Base-by-base conservation (phyloP, 2,329 filamentous ascomycete species). In the Cyphellophora attinorum region DNA sequence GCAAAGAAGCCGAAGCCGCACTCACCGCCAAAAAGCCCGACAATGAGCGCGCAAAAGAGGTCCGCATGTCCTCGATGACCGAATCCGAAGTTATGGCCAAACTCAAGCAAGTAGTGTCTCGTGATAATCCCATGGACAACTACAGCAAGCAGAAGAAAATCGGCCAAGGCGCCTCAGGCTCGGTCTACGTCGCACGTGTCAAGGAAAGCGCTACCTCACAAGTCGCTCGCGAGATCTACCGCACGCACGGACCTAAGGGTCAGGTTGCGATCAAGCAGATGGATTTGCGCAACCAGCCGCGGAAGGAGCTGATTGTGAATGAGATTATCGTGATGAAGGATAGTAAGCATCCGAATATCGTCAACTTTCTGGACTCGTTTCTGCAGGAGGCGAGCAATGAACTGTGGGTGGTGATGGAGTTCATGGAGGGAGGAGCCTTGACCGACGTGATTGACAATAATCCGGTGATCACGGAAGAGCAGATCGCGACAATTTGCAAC, bases 301-400 rank as follows among this genome's bases (percentile, higher is more conserved):
- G 91, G 39, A 98, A 98, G 69, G 91, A 98, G 62, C 67, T 98
- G 53, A 98, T 98, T 54, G 91, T 98, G 34, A 98, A 98, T 59
- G 91, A 98, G 56, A 98, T 98, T 54, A 93, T 98, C 66, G 91
- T 98, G 40, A 98, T 98, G 91, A 95, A 96, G 67, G 91, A 98
- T 64, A 94, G 85, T 68, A 84, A 88, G 57, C 91, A 98, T 60
- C 80, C 82, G 41, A 98, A 98, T 61, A 98, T 98, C 67, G 91
- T 98, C 61, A 98, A 98, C 64, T 98, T 94, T 65, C 67, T 98
- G 19, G 91, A 98, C 51, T 88, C 89, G 3, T 98, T 96, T 69
- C 65, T 98, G 54, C 84, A 91, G 53, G 93, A 95, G 59, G 89
- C 91, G 59, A 86, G 84, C 52, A 76, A 83, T 35, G 91, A 98